A percentile compares a stretch with the other conserved stretches of the same genome.
These are phyloP conservation scores for Vitis hybrid DNA, from an alignment of 177 flowering plant genomes.

Conservation along the genomic window DNA sequence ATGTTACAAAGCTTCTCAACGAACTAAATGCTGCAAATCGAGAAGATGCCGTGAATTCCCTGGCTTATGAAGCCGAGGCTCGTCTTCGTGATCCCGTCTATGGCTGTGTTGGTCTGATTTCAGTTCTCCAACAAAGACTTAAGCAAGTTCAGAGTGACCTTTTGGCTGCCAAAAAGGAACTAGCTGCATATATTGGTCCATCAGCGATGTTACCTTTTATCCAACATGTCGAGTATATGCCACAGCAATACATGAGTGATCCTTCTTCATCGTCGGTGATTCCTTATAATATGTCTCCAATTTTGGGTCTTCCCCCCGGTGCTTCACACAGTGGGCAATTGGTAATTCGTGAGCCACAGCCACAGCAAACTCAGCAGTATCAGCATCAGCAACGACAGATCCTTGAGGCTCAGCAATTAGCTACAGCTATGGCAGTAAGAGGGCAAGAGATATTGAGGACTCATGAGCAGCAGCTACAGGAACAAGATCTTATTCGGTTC, in stretches of 20 bases:
- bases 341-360: no score
- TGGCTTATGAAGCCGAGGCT: no score
- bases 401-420: conserved; percentile 7
- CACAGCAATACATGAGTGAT: conserved; percentile 10
- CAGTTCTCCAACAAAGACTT: conserved; percentile 14
- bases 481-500: conserved; percentile 33
- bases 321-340: no score
- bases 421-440: conserved; percentile 12
- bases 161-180: conserved; percentile 23
- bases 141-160: conserved; percentile 24
- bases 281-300: conserved; percentile 14
- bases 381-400: no score
- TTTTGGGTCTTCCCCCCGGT: conserved; percentile 15
- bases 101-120: conserved; percentile 12
- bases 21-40: conserved; percentile 14
- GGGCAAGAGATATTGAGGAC: conserved; percentile 30
- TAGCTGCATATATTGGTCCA: conserved; percentile 17
- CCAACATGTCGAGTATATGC: background rate
- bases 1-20: conserved; percentile 24
- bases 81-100: no score
- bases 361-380: no score
- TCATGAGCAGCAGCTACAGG: conserved; percentile 28
- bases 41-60: conserved; percentile 18
- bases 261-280: conserved; percentile 2
- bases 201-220: no score